These are phyloP conservation scores for Kwoniella sp. DNA, from an alignment of 768 basidiomycete species.

Conservation along the genomic window DNA sequence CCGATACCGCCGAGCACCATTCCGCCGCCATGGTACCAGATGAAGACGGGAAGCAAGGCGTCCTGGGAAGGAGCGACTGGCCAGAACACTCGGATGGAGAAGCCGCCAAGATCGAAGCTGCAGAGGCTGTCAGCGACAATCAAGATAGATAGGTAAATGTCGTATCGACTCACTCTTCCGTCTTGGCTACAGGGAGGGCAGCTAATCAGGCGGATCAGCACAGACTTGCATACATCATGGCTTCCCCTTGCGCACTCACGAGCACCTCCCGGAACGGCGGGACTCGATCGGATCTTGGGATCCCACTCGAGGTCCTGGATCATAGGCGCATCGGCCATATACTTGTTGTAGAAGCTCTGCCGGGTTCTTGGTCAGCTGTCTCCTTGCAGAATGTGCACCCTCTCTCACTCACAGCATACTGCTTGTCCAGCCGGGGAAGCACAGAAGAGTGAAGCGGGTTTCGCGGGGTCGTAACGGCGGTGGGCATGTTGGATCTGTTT, in stretches of 20 bases:
- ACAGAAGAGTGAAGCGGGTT: slow-evolving; percentile 68
- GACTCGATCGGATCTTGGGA: slow-evolving; percentile 19
- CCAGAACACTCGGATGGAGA: slow-evolving; percentile 67
- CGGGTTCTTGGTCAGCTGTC: slow-evolving; percentile 61
- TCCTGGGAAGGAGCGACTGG: slow-evolving; percentile 59
- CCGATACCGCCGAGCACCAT: slow-evolving; percentile 71
- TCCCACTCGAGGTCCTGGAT: slow-evolving; percentile 27
- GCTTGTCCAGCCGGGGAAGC: slow-evolving; percentile 65
- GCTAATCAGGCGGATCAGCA: slow-evolving; percentile 3
- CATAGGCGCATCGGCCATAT: slow-evolving; percentile 30
- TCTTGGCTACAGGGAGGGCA: slow-evolving; percentile 19
- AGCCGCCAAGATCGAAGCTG: slow-evolving; percentile 58
- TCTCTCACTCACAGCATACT: slow-evolving; percentile 64
- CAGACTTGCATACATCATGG: neutral
- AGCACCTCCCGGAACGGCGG: slow-evolving; percentile 31
- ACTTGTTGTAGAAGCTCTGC: slow-evolving; percentile 29
- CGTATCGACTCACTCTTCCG: slow-evolving; percentile 12
- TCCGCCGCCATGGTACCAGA: slow-evolving; percentile 77
- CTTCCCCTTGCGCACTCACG: slow-evolving; percentile 12
- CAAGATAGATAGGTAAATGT: neutral
- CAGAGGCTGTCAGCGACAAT: neutral
- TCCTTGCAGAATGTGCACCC: too few relatives aligned
- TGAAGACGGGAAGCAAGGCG: slow-evolving; percentile 61
- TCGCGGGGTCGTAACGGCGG: slow-evolving; percentile 15
- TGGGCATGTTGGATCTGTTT: slow-evolving; percentile 17